Evolutionary conservation across 1,139 yeast genomes (phyloP).

Genomic region (Wickerhamiella infanticola): DNA sequence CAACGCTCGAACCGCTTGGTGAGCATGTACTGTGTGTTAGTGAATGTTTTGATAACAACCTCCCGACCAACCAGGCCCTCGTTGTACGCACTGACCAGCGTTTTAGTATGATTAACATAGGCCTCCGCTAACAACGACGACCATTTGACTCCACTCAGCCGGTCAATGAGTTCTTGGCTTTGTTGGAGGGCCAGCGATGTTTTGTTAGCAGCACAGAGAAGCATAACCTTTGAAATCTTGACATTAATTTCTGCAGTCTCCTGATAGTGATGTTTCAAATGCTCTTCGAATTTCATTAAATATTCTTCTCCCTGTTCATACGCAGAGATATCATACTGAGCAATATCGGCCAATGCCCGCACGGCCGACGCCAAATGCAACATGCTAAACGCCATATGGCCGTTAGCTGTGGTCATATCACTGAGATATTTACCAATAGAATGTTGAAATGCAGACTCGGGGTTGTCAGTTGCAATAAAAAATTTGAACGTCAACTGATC

Average conservation of each 20-base stretch:
- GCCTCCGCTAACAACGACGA: neutral
- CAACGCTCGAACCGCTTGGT: neutral
- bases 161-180: neutral
- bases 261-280: neutral
- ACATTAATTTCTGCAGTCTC: neutral
- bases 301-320: neutral
- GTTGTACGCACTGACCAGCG: neutral
- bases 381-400: neutral
- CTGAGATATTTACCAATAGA: neutral
- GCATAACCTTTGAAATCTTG: neutral
- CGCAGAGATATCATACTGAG: neutral
- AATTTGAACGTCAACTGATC: neutral
- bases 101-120: neutral
- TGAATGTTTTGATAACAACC: neutral
- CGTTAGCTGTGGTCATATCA: neutral
- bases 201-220: neutral
- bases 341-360: neutral
- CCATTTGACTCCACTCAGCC: neutral
- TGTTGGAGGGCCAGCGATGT: neutral
- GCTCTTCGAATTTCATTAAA: neutral
- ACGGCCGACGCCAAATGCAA: neutral
- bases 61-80: neutral
- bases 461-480: neutral
- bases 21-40: neutral
- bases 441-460: neutral